Base-by-base conservation (phyloP, 2,329 filamentous ascomycete species). In the Aspergillus nomiae region DNA sequence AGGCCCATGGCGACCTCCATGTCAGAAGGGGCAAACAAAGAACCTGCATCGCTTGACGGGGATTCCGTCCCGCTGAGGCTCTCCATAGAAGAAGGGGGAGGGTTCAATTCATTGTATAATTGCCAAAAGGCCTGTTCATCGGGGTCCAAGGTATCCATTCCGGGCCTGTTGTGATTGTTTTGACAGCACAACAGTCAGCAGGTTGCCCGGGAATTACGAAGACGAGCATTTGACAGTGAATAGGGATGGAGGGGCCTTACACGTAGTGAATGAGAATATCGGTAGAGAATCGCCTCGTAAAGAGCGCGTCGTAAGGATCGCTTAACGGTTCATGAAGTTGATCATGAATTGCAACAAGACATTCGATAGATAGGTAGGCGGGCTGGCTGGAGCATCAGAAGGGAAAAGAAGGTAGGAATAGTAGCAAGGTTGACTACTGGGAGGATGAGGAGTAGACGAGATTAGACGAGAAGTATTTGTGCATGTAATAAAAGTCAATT, bases 61-160 rank as follows among this genome's bases (percentile, higher is more conserved):
- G 41, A 53, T 14, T 36, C 36, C 12, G 41, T 6, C 14, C 41
- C 12, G 11, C 6, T 48, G 12, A n/a, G 34, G n/a, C 14, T 34
- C 26, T 30, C 45, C 36, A 16, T 26, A 8, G 21, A 41, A 32
- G 30, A 26, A n/a, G 24, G 24, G n/a, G 36, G 34, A 7, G 24
- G 30, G 9, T 53, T 51, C 38, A 63, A 34, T 16, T 56, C 14
- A 16, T 38, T 14, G 46, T 43, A 58, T 16, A 58, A 54, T 8
- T 46, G 56, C 36, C 53, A 53, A 34, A 54, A 57, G 11, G 62
- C 24, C 30, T 56, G 53, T 36, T 60, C 56, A 10, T 63, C 51
- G 21, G 41, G 38, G 24, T 57, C 61, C 12, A 51, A n/a, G 11
- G 19, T 16, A 16, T 60, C 57, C 61, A 63, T 46, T 19, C 14